Evolutionary conservation across 2,329 filamentous ascomycete species (phyloP), one percentile per base, ranked within the genome.

Genomic region (Stylonectria norvegica): DNA sequence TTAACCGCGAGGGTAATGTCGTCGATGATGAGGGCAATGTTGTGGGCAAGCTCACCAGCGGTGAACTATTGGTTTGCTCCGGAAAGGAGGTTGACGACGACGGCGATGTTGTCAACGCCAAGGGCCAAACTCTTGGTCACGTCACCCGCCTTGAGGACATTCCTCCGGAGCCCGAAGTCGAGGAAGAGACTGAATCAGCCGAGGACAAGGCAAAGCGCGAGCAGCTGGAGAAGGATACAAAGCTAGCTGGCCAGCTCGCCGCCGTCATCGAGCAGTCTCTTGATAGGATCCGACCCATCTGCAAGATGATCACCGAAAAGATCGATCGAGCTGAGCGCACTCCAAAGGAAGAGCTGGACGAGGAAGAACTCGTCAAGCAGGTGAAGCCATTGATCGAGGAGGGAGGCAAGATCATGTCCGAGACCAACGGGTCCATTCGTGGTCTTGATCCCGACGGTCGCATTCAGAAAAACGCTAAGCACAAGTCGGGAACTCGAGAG

Each of bases 341-440:
- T 19, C 84, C 86, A 30, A 85, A 88, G 65, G 87, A 94, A 4
- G 89, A 95, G 55, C 82, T 91, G 17, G 89, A 96, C 58, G 90
- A 96, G 62, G 88, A 96, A 58, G 78, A 86, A 53, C 79, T 95
- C 5, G 89, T 96, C 58, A 81, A 86, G 62, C 78, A 89, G 42
- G 88, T 95, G 56, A 87, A 85, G 65, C 90, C 90, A 1, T 75
- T 95, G 11, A 88, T 96, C 58, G 89, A 95, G 63, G 86, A 95
- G 64, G 89, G 83, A 34, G 79, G 81, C 38, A 82, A 81, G 51
- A 89, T 94, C 59, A 75, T 96, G 11, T 83, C 84, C 54, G 90
- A 95, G 65, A 84, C 85, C 65, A 93, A 95, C 60, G 89, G 89
- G 37, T 75, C 85, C 6, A 88, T 95, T 55, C 87, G 89, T 22